phyloP scores from a whole-genome alignment of 2,329 filamentous ascomycete genomes.

The Monosporascus ibericus region DNA sequence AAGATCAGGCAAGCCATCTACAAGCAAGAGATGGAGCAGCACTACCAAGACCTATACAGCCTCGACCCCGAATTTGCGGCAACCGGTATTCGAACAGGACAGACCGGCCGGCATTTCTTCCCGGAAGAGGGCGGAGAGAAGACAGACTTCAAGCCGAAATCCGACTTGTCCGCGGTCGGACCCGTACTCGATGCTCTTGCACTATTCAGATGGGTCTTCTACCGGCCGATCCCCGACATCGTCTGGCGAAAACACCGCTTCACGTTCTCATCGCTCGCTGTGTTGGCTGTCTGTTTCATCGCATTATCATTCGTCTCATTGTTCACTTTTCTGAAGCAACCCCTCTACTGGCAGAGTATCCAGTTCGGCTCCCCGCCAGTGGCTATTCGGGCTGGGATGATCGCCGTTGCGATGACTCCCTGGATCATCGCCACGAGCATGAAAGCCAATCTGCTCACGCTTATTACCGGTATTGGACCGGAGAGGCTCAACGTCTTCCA shows the following conservation, averaged over 20 bases:
- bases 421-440: constrained; percentile 89
- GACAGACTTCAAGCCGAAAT: constrained; percentile 55
- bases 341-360: constrained; percentile 85
- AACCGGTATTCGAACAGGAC: constrained; percentile 42
- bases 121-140: constrained; percentile 56
- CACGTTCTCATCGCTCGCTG: constrained; percentile 74
- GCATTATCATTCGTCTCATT: constrained; percentile 68
- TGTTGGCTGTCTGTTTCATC: constrained; percentile 60
- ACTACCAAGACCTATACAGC: constrained; percentile 50
- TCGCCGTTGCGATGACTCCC: constrained; percentile 82
- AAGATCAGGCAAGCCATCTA: constrained; percentile 86
- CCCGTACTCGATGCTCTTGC: constrained; percentile 74
- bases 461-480: constrained; percentile 84
- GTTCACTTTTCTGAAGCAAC: constrained; percentile 82
- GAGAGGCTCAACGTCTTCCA: constrained; percentile 91
- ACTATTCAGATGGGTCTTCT: constrained; percentile 83
- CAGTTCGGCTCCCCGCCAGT: constrained; percentile 81
- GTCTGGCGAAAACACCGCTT: constrained; percentile 61
- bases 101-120: constrained; percentile 66
- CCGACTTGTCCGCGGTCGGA: constrained; percentile 69
- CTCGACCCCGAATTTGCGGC: constrained; percentile 42
- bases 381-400: constrained; percentile 83
- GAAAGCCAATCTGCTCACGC: constrained; percentile 80
- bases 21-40: constrained; percentile 70
- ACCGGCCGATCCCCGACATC: constrained; percentile 74